Percentiles rank a stretch among this genome's conserved stretches.
These are phyloP conservation scores for Sporothrix inflata DNA, from an alignment of 2,329 filamentous ascomycete species.

Conservation along the genomic window DNA sequence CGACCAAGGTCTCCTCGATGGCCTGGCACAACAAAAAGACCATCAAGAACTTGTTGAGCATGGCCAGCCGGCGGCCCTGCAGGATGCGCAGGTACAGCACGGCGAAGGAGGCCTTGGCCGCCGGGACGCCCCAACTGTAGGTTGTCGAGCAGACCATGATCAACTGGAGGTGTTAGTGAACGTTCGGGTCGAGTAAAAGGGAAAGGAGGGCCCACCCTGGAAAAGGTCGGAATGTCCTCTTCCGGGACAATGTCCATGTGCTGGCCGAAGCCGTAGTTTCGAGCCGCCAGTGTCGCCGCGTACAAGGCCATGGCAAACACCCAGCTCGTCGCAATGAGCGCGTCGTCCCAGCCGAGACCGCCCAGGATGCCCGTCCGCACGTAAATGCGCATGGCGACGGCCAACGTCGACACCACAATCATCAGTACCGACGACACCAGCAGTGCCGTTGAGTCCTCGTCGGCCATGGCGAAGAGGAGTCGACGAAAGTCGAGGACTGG, in stretches of 20 bases:
- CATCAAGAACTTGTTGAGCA: constrained; percentile 26
- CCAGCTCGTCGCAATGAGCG: constrained; percentile 15
- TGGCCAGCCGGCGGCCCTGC: constrained; percentile 14
- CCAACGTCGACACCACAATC: constrained; percentile 12
- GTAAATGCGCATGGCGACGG: constrained; percentile 16
- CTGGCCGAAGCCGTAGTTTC: constrained; percentile 20
- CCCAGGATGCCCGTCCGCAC: constrained; percentile 17
- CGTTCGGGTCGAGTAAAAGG: too few species aligned
- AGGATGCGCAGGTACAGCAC: constrained; percentile 30
- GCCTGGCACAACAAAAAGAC: constrained; percentile 28
- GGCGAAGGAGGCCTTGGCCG: constrained; percentile 31
- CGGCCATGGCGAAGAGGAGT: constrained; percentile 16
- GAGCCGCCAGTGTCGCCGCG: neutral
- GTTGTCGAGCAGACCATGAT: constrained; percentile 21
- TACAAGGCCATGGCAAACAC: constrained; percentile 20
- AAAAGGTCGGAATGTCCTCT: neutral
- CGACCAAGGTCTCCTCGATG: constrained; percentile 28
- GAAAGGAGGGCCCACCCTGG: neutral
- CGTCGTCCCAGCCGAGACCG: constrained; percentile 24
- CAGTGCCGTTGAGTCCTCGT: neutral
- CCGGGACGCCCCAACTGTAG: constrained; percentile 26
- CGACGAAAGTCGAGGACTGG: neutral
- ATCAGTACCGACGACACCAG: constrained; percentile 15
- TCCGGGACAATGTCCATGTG: constrained; percentile 12
- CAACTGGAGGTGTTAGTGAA: neutral